phyloP scores from a whole-genome alignment of 257 asterid genomes.

The Solanum etuberosum region DNA sequence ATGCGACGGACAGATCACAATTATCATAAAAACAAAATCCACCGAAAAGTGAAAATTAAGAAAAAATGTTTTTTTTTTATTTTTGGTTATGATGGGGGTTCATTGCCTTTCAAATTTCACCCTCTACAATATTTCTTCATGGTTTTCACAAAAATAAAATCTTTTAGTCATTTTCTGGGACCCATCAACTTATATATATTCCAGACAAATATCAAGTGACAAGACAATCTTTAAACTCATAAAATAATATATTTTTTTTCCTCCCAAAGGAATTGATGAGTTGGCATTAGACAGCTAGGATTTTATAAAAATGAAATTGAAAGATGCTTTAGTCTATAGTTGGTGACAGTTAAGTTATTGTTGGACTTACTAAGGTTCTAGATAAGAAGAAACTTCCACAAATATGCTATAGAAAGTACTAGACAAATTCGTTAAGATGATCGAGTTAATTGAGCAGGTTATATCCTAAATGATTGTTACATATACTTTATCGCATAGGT shows the following conservation, averaged over 20 bases:
- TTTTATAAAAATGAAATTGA: background rate
- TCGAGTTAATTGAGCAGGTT: too few species aligned
- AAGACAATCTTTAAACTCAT: background rate
- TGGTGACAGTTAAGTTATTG: background rate
- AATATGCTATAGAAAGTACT: background rate
- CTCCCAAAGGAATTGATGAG: background rate
- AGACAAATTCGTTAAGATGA: background rate
- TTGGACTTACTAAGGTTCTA: background rate
- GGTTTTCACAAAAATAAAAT: background rate
- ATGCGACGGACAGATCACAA: too few species aligned
- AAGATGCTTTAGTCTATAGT: background rate
- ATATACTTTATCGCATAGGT: rapidly evolving
- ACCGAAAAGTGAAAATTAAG: background rate
- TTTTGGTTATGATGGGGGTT: background rate
- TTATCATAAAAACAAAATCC: too few species aligned
- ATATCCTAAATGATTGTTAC: too few species aligned
- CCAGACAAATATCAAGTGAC: background rate
- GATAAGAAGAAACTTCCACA: background rate
- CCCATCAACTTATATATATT: background rate
- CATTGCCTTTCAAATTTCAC: background rate
- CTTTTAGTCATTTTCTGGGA: background rate
- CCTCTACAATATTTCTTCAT: background rate
- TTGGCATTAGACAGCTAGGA: background rate
- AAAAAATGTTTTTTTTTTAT: background rate
- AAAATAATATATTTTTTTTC: background rate